Conservation (phyloP, 2,329 filamentous ascomycete species). For the Apiospora phragmitis region DNA sequence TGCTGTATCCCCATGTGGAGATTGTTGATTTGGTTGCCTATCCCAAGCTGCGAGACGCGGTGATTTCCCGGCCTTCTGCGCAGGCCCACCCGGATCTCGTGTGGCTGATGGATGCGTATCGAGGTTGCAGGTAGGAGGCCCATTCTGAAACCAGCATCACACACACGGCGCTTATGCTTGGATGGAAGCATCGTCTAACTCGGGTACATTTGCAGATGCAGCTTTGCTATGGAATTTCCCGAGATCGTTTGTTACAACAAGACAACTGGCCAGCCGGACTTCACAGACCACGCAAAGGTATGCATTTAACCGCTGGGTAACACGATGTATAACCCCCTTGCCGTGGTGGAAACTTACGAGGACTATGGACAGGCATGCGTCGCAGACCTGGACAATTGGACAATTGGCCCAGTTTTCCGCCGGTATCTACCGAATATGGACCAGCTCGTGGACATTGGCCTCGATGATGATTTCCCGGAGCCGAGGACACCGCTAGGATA, state of each 20-base stretch:
- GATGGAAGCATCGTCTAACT: neutral
- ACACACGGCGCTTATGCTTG: neutral
- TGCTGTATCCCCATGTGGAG: slow-evolving; percentile 4
- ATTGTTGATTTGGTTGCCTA: neutral
- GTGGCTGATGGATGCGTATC: slow-evolving; percentile 1
- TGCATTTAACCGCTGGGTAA: neutral
- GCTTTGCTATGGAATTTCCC: neutral
- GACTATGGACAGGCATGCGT: neutral
- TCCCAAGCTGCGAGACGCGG: neutral
- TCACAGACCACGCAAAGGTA: slow-evolving; percentile 1
- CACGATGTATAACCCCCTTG: neutral
- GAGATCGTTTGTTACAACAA: neutral
- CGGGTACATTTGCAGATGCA: neutral
- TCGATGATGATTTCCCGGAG: neutral
- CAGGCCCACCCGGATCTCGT: slow-evolving; percentile 3
- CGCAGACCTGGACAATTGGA: slow-evolving; percentile 1
- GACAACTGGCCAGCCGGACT: slow-evolving; percentile 3
- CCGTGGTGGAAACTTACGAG: neutral
- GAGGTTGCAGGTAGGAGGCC: neutral
- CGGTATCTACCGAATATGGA: neutral
- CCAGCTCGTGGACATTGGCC: neutral
- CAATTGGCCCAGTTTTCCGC: neutral
- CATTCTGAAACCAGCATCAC: neutral
- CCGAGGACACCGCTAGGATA: neutral
- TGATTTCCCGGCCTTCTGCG: neutral